Conservation (phyloP, 2,329 filamentous ascomycete genomes). For the Berkeleyomyces rouxiae region DNA sequence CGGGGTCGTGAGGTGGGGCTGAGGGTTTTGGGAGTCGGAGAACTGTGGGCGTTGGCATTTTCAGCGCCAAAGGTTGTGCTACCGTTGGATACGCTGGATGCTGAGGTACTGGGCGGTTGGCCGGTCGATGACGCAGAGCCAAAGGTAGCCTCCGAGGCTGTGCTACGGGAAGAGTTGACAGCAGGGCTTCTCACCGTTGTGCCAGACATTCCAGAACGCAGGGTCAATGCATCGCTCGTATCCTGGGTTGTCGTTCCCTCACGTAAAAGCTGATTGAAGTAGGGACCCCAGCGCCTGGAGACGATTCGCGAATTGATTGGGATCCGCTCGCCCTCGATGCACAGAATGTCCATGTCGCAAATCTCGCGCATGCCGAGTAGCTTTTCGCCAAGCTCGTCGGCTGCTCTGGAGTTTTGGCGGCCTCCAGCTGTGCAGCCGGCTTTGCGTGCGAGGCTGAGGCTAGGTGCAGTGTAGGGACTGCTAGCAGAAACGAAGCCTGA, state of each 20-base stretch:
- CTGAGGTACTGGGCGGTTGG: constrained; percentile 28
- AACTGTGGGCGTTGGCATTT: constrained; percentile 32
- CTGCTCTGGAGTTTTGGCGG: constrained; percentile 56
- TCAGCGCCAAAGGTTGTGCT: constrained; percentile 18
- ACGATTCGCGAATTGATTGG: constrained; percentile 86
- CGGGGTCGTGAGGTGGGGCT: constrained; percentile 55
- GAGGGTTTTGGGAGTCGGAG: constrained; percentile 39
- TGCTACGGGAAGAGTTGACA: constrained; percentile 41
- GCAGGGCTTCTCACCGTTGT: constrained; percentile 27
- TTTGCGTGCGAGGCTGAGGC: constrained; percentile 39
- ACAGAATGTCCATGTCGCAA: constrained; percentile 91
- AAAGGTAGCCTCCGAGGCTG: constrained; percentile 28
- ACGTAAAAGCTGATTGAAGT: constrained; percentile 80
- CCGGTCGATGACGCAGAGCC: constrained; percentile 24
- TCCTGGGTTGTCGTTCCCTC: constrained; percentile 57
- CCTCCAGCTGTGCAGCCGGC: constrained; percentile 55
- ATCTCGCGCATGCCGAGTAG: constrained; percentile 69
- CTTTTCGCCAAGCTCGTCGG: constrained; percentile 71
- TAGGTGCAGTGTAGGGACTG: constrained; percentile 44
- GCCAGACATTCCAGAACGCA: constrained; percentile 45
- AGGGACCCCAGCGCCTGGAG: constrained; percentile 79
- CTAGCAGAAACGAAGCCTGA: constrained; percentile 78
- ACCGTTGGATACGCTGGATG: constrained; percentile 27
- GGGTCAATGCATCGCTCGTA: constrained; percentile 56
- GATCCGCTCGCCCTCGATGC: constrained; percentile 77